Evolutionary conservation across 768 basidiomycete genomes (phyloP).

Genomic region (Lactarius hatsudake): DNA sequence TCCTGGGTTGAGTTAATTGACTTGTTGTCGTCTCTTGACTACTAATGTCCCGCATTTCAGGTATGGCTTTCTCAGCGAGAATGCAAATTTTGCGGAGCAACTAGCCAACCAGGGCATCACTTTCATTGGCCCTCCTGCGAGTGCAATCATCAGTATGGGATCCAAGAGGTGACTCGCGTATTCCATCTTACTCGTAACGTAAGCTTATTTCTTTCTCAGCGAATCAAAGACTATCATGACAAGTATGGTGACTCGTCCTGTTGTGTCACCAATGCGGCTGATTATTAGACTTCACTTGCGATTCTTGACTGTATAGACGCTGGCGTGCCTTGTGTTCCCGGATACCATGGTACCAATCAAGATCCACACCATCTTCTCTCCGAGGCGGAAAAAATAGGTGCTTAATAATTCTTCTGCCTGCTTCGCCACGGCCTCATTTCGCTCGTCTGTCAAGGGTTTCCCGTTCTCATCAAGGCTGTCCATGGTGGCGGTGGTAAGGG

Average conservation of each 20-base stretch:
- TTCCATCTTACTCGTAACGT: background rate
- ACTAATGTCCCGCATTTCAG: conserved; percentile 35
- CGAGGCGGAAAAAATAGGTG: conserved; percentile 73
- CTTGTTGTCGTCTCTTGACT: background rate
- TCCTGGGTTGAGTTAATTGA: conserved; percentile 59
- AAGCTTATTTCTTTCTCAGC: conserved; percentile 37
- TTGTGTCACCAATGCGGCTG: background rate
- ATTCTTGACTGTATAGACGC: conserved; percentile 50
- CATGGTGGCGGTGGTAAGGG: conserved; percentile 96
- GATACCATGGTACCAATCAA: conserved; percentile 87
- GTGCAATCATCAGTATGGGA: conserved; percentile 91
- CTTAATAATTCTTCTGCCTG: conserved; percentile 3
- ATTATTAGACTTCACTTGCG: conserved; percentile 2
- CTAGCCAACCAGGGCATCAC: conserved; percentile 78
- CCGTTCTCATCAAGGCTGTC: conserved; percentile 94
- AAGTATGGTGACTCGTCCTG: conserved; percentile 40
- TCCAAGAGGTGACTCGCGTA: conserved; percentile 74
- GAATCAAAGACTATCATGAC: conserved; percentile 97
- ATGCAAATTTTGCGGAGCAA: conserved; percentile 72
- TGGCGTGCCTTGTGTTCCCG: conserved; percentile 90
- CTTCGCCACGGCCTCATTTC: background rate
- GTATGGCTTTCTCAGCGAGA: conserved; percentile 92
- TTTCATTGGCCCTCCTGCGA: conserved; percentile 87
- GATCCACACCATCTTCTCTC: conserved; percentile 62
- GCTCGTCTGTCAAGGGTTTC: conserved; percentile 55